A percentile compares a stretch with the other conserved stretches of the same genome.
These are phyloP conservation scores for Rauvolfia tetraphylla DNA, from an alignment of 257 asterid genomes.

Conservation along the genomic window DNA sequence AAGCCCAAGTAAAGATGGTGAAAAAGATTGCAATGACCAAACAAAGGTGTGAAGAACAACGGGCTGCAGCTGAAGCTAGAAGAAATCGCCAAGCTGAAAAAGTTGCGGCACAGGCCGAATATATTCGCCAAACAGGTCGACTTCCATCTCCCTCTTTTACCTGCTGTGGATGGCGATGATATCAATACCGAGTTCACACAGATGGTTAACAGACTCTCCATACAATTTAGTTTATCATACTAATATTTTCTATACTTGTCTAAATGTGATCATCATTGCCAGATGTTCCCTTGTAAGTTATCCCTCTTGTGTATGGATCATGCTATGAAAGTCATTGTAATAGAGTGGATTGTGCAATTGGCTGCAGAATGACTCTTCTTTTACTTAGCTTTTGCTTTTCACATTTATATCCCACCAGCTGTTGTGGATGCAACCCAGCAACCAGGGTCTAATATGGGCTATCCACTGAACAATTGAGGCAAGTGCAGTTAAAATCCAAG, in stretches of 20 bases:
- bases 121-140: conserved; percentile 77
- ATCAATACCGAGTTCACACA: not conserved
- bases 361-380: not conserved
- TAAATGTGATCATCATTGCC: not conserved
- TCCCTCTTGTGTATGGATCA: conserved; percentile 8
- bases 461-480: too few relatives aligned
- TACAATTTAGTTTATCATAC: conserved; percentile 4
- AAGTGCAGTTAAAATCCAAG: too few relatives aligned
- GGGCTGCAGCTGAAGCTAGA: conserved; percentile 69
- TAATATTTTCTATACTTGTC: not conserved
- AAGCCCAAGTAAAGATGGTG: conserved; percentile 80
- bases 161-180: conserved; percentile 85
- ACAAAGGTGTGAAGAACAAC: conserved; percentile 79
- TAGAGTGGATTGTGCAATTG: not conserved
- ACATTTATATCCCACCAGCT: not conserved
- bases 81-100: conserved; percentile 61
- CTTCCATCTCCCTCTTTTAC: conserved; percentile 60
- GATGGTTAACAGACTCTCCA: not conserved
- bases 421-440: too few relatives aligned
- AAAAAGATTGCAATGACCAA: conserved; percentile 85
- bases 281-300: conserved; percentile 2
- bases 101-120: conserved; percentile 69
- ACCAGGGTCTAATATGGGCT: too few relatives aligned
- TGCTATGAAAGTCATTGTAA: not conserved
- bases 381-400: too few relatives aligned